A percentile compares a stretch with the other conserved stretches of the same genome.
Evolutionary conservation across 768 basidiomycete species (phyloP).

Genomic region (Postia placenta): DNA sequence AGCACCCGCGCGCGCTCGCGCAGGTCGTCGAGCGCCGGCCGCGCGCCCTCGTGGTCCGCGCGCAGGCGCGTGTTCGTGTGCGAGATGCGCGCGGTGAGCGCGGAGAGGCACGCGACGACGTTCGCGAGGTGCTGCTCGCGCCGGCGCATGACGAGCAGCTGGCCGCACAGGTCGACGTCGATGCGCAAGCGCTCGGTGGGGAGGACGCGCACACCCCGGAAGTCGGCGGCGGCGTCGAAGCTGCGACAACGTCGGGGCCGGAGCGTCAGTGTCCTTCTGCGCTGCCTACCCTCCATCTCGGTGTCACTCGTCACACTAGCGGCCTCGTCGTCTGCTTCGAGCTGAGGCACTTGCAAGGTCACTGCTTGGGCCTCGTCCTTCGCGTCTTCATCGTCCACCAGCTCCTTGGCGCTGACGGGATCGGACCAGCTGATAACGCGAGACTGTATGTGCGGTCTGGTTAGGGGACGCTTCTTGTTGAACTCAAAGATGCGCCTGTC

Average conservation of each 20-base stretch:
- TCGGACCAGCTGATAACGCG: constrained; percentile 54
- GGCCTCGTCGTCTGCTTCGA: constrained; percentile 5
- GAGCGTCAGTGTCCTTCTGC: constrained; percentile 7
- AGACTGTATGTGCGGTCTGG: constrained; percentile 28
- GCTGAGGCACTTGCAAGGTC: not conserved
- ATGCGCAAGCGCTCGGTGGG: constrained; percentile 63
- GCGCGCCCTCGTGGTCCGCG: constrained; percentile 51
- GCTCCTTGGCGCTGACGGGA: constrained; percentile 36
- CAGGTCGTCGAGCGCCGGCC: constrained; percentile 39
- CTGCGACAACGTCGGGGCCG: constrained; percentile 43
- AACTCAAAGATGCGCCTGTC: constrained; percentile 29
- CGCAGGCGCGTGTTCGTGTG: constrained; percentile 51
- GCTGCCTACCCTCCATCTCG: constrained; percentile 7
- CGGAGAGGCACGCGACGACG: constrained; percentile 55
- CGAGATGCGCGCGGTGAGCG: constrained; percentile 48
- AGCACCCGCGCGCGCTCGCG: constrained; percentile 42
- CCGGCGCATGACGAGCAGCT: constrained; percentile 62
- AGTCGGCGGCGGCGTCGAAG: constrained; percentile 55
- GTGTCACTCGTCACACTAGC: not conserved
- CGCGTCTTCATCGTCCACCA: constrained; percentile 17
- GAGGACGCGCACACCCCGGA: constrained; percentile 42
- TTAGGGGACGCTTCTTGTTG: constrained; percentile 37
- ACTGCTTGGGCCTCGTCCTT: constrained; percentile 4
- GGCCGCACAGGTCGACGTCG: constrained; percentile 75
- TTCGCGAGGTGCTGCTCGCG: constrained; percentile 64